phyloP scores from a whole-genome alignment of 305 asterid genomes.

The Rubia occidens region DNA sequence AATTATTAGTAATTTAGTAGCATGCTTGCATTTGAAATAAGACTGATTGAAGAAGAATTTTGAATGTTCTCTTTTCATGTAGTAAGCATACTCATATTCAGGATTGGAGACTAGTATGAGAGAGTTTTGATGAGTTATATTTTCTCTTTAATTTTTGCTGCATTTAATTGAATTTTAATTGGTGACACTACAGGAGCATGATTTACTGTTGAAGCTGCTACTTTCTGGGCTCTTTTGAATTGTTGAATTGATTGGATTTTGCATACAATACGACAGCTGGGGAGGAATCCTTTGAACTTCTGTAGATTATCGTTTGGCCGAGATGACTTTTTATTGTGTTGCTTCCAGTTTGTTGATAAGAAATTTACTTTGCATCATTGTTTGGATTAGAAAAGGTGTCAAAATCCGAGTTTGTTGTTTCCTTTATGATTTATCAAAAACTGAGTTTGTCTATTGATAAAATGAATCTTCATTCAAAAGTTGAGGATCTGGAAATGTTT shows the following conservation, averaged over 20 bases:
- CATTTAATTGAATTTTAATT: not conserved
- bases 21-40: too few species aligned
- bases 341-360: not conserved
- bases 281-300: not conserved
- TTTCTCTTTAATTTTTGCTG: not conserved
- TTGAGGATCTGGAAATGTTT: too few species aligned
- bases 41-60: too few species aligned
- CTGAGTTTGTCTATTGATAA: too few species aligned
- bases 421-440: too few species aligned
- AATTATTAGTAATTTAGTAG: too few species aligned
- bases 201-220: not conserved
- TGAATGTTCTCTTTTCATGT: too few species aligned
- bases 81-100: too few species aligned
- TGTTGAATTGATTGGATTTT: not conserved
- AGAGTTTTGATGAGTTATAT: not conserved
- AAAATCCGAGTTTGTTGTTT: too few species aligned
- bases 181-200: not conserved
- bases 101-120: not conserved
- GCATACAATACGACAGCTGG: not conserved
- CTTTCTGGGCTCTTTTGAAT: not conserved
- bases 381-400: not conserved
- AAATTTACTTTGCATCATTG: not conserved
- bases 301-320: too few species aligned
- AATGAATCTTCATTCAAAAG: too few species aligned
- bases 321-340: too few species aligned